Conservation (phyloP, 169 alveolate genomes). For the Plasmodium gaboni region DNA sequence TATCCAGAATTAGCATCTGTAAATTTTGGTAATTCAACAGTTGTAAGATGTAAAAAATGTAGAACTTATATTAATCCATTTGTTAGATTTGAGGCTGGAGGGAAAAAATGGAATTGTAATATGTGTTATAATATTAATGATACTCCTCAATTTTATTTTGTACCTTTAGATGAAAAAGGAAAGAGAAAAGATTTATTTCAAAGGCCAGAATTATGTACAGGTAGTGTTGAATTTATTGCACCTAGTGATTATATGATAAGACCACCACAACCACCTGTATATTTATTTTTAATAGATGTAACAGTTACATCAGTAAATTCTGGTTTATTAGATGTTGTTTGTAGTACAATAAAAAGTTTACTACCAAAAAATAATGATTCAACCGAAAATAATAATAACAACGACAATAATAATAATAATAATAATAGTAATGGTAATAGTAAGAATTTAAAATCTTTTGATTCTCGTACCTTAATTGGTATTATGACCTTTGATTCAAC, state of each 20-base stretch:
- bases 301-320: slow-evolving; percentile 92
- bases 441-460: slow-evolving; percentile 70
- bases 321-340: slow-evolving; percentile 92
- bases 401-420: background rate
- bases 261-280: slow-evolving; percentile 98
- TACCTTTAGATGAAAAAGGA: slow-evolving; percentile 87
- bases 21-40: slow-evolving; percentile 91
- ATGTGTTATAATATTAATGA: slow-evolving; percentile 95
- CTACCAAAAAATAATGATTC: slow-evolving; percentile 15
- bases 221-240: slow-evolving; percentile 96
- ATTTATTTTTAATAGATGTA: slow-evolving; percentile 92
- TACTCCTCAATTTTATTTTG: slow-evolving; percentile 90
- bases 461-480: slow-evolving; percentile 93
- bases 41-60: slow-evolving; percentile 93
- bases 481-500: slow-evolving; percentile 96
- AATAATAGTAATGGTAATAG: slow-evolving; percentile 54
- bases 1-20: slow-evolving; percentile 91
- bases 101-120: slow-evolving; percentile 97
- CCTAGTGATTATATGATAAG: slow-evolving; percentile 97
- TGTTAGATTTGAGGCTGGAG: slow-evolving; percentile 94
- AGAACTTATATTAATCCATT: slow-evolving; percentile 97
- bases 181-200: slow-evolving; percentile 89
- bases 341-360: slow-evolving; percentile 90
- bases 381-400: too few relatives aligned
- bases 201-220: slow-evolving; percentile 93